A percentile compares a stretch with the other conserved stretches of the same genome.
Evolutionary conservation across 1,284 basidiomycete species (phyloP).

Genomic region (Sanguinoderma infundibulare): DNA sequence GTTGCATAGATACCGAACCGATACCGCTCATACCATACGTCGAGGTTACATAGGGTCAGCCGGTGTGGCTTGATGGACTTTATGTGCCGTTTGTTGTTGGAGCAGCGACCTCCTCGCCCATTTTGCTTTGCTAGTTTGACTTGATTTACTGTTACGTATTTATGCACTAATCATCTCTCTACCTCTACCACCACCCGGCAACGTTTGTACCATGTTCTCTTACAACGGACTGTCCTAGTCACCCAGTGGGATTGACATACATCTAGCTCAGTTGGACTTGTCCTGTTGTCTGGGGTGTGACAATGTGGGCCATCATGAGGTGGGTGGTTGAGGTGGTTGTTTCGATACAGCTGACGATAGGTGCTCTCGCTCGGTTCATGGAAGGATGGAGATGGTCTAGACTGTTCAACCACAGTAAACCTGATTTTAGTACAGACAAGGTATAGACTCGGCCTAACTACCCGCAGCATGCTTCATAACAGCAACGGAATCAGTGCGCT

Average conservation of each 20-base stretch:
- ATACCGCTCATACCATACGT: background rate
- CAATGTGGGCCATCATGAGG: too few species aligned
- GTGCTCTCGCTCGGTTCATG: too few species aligned
- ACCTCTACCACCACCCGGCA: background rate
- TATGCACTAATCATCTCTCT: conserved; percentile 21
- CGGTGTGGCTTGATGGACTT: background rate
- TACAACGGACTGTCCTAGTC: conserved; percentile 8
- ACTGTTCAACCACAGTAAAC: too few species aligned
- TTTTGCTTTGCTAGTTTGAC: background rate
- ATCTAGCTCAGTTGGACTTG: background rate
- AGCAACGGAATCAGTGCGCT: background rate
- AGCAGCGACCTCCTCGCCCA: background rate
- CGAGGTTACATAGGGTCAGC: background rate
- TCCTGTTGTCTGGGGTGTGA: background rate
- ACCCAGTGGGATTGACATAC: background rate
- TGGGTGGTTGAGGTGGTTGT: too few species aligned
- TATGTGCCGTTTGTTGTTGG: background rate
- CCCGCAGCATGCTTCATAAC: background rate
- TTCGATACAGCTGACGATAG: too few species aligned
- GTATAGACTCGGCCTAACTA: background rate
- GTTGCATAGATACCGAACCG: background rate
- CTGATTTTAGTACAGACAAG: too few species aligned
- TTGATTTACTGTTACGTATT: conserved; percentile 23
- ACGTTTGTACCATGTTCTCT: conserved; percentile 16
- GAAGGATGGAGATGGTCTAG: too few species aligned